phyloP scores from a whole-genome alignment of 2,329 filamentous ascomycete species.

The Orbilia brochopaga region DNA sequence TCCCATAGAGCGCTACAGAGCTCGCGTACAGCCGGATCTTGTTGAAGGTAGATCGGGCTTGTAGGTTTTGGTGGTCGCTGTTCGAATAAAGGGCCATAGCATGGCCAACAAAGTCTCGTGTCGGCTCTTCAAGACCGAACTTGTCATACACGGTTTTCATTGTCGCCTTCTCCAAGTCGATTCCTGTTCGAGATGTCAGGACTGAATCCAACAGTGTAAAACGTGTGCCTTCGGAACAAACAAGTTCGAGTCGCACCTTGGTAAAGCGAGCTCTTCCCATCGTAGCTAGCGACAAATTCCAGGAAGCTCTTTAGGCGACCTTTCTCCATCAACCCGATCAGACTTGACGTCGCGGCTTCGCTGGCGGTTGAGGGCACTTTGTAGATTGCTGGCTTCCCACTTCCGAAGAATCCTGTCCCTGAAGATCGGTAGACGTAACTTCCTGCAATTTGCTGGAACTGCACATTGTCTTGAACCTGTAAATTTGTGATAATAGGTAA shows the following conservation, averaged over 20 bases:
- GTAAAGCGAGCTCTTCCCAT: slow-evolving; percentile 42
- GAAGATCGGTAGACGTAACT: slow-evolving; percentile 93
- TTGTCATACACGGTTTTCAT: slow-evolving; percentile 99
- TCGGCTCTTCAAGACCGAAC: slow-evolving; percentile 86
- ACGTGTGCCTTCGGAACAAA: background rate
- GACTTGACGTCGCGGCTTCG: slow-evolving; percentile 86
- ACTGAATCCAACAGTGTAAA: slow-evolving; percentile 7
- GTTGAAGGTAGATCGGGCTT: slow-evolving; percentile 82
- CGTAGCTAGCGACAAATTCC: slow-evolving; percentile 54
- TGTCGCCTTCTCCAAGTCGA: slow-evolving; percentile 77
- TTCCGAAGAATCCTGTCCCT: slow-evolving; percentile 59
- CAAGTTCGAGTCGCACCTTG: slow-evolving; percentile 22
- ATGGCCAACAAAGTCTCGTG: slow-evolving; percentile 95
- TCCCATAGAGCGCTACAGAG: slow-evolving; percentile 96
- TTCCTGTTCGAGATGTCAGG: slow-evolving; percentile 63
- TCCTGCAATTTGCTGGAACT: slow-evolving; percentile 68
- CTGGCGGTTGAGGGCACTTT: slow-evolving; percentile 94
- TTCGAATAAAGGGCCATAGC: slow-evolving; percentile 96
- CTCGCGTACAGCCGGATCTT: slow-evolving; percentile 96
- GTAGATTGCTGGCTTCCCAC: slow-evolving; percentile 36
- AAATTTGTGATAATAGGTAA: background rate
- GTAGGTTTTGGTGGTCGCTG: slow-evolving; percentile 79
- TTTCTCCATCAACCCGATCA: slow-evolving; percentile 99
- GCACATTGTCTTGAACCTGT: slow-evolving; percentile 51
- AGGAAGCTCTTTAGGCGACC: slow-evolving; percentile 83